phyloP scores from a whole-genome alignment of 495 filamentous ascomycete species.

The Neurospora sp. region DNA sequence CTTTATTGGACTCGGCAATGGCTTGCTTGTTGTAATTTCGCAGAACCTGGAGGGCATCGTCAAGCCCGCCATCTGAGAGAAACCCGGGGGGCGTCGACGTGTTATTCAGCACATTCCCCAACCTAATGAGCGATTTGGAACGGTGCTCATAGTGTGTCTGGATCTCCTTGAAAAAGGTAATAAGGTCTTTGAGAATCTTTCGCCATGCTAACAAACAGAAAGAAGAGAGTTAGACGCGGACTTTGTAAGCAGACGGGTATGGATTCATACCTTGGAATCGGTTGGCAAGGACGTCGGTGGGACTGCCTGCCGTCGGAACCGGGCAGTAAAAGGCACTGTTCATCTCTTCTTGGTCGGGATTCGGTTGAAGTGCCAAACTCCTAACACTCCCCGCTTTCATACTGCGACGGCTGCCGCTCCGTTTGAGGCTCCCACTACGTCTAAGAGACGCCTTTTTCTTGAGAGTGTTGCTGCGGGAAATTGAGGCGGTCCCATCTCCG shows the following conservation, averaged over 20 bases:
- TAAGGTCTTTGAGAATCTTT: constrained; percentile 89
- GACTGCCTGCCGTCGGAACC: constrained; percentile 75
- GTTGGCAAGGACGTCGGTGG: constrained; percentile 81
- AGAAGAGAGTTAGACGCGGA: constrained; percentile 2
- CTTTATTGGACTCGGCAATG: constrained; percentile 77
- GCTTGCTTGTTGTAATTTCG: constrained; percentile 72
- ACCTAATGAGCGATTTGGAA: constrained; percentile 70
- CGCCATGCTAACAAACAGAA: constrained; percentile 61
- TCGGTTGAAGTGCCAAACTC: constrained; percentile 56
- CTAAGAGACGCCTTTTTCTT: constrained; percentile 78
- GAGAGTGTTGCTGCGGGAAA: constrained; percentile 67
- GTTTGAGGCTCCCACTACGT: constrained; percentile 62
- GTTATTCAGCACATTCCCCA: constrained; percentile 76
- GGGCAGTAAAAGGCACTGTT: constrained; percentile 84
- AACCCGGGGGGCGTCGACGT: constrained; percentile 62
- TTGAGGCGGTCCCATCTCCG: constrained; percentile 24
- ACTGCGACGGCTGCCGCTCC: constrained; percentile 65
- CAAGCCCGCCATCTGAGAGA: constrained; percentile 66
- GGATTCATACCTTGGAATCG: constrained; percentile 74
- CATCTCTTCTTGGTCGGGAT: constrained; percentile 53
- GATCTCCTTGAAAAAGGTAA: constrained; percentile 88
- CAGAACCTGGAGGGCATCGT: constrained; percentile 75
- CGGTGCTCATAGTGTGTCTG: constrained; percentile 83
- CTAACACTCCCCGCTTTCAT: constrained; percentile 74
- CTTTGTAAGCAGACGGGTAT: neutral